phyloP scores from a whole-genome alignment of 257 asterid species.

The Nicotiana undulata region DNA sequence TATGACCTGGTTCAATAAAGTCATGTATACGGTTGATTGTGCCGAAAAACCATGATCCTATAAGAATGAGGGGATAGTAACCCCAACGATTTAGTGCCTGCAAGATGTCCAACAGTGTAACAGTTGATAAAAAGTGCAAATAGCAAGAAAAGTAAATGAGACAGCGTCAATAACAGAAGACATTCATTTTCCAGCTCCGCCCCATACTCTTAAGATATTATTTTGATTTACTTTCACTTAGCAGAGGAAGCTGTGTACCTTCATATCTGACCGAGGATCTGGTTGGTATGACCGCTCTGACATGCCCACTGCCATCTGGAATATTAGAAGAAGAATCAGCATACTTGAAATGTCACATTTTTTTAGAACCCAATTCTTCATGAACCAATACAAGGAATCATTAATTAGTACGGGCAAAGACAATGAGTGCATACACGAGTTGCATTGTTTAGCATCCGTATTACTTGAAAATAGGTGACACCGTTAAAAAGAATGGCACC shows the following conservation, averaged over 20 bases:
- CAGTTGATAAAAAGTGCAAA: background rate
- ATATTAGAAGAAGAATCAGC: slow-evolving; percentile 17
- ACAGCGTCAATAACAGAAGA: background rate
- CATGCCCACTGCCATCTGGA: slow-evolving; percentile 96
- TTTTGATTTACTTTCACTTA: background rate
- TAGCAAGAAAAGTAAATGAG: background rate
- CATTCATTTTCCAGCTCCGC: background rate
- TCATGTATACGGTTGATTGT: slow-evolving; percentile 95
- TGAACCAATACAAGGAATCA: background rate
- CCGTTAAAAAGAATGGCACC: slow-evolving; percentile 96
- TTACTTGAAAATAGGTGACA: slow-evolving; percentile 92
- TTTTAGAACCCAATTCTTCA: background rate
- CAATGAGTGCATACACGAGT: slow-evolving; percentile 70
- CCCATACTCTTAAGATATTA: background rate
- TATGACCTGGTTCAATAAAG: slow-evolving; percentile 78
- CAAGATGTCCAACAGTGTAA: background rate
- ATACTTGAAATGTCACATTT: slow-evolving; percentile 4
- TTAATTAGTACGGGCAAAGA: background rate
- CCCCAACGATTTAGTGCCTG: slow-evolving; percentile 98
- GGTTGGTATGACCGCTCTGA: slow-evolving; percentile 72
- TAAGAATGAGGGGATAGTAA: slow-evolving; percentile 91
- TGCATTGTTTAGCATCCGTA: slow-evolving; percentile 97
- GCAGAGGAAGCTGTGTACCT: slow-evolving; percentile 32
- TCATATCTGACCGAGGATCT: slow-evolving; percentile 70
- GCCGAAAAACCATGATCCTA: slow-evolving; percentile 96